A percentile compares a stretch with the other conserved stretches of the same genome.
phyloP scores from a whole-genome alignment of 2,329 filamentous ascomycete species.

The Sordariomycetes sp. region DNA sequence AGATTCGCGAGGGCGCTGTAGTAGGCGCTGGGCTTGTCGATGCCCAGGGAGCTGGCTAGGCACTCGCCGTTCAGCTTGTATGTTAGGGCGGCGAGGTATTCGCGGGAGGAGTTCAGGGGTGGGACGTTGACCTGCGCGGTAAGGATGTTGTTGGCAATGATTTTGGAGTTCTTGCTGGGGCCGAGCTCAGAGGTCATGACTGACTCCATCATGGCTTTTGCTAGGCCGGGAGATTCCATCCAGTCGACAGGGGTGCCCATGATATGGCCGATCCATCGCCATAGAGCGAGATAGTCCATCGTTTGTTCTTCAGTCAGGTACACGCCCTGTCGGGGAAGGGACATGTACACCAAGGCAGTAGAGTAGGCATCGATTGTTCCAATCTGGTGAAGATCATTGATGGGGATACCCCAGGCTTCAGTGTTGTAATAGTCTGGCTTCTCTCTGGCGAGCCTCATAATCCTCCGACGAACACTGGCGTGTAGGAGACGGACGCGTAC shows the following conservation, averaged over 20 bases:
- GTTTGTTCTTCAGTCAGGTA: slow-evolving; percentile 53
- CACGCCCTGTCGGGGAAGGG: slow-evolving; percentile 65
- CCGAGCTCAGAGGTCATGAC: slow-evolving; percentile 57
- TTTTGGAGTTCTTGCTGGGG: slow-evolving; percentile 51
- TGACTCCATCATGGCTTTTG: slow-evolving; percentile 58
- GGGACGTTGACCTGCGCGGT: slow-evolving; percentile 55
- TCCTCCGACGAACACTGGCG: slow-evolving; percentile 52
- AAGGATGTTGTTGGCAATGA: slow-evolving; percentile 70
- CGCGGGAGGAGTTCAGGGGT: slow-evolving; percentile 54
- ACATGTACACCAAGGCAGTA: slow-evolving; percentile 56
- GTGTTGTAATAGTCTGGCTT: slow-evolving; percentile 52
- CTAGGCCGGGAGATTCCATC: slow-evolving; percentile 45
- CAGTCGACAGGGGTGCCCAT: slow-evolving; percentile 58
- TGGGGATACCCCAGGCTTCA: slow-evolving; percentile 49
- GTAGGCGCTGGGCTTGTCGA: slow-evolving; percentile 45
- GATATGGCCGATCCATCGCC: slow-evolving; percentile 65
- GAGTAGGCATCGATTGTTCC: slow-evolving; percentile 66
- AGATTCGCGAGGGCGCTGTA: slow-evolving; percentile 42
- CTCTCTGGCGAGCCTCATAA: slow-evolving; percentile 44
- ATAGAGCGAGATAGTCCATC: slow-evolving; percentile 63
- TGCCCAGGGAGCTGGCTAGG: slow-evolving; percentile 49
- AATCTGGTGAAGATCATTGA: slow-evolving; percentile 69
- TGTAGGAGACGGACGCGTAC: slow-evolving; percentile 58
- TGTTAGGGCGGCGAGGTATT: slow-evolving; percentile 59
- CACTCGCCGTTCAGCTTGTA: slow-evolving; percentile 62